phyloP scores from a whole-genome alignment of 2,329 filamentous ascomycete species.

The Aspergillus sp. region DNA sequence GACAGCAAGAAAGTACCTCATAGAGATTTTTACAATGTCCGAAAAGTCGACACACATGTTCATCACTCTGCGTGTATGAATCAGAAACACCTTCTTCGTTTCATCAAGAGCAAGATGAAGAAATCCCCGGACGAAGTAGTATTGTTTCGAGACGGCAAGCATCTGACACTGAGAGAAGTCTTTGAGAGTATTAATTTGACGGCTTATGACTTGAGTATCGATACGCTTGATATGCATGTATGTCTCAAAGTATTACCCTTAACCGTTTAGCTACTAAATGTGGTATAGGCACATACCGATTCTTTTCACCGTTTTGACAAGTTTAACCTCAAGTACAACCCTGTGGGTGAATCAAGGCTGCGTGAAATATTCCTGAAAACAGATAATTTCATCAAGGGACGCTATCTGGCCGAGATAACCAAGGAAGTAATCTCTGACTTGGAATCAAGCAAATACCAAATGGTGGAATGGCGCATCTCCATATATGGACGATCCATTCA shows the following conservation, averaged over 20 bases:
- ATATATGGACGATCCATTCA: slow-evolving; percentile 90
- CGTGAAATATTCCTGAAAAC: slow-evolving; percentile 99
- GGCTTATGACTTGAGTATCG: slow-evolving; percentile 95
- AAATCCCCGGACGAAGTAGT: slow-evolving; percentile 94
- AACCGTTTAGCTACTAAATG: slow-evolving; percentile 12
- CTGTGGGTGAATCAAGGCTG: slow-evolving; percentile 89
- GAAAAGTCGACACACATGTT: slow-evolving; percentile 98
- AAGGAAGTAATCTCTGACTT: slow-evolving; percentile 97
- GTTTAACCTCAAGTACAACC: slow-evolving; percentile 99
- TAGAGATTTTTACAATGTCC: slow-evolving; percentile 97
- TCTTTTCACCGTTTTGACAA: slow-evolving; percentile 99
- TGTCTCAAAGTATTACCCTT: slow-evolving; percentile 37
- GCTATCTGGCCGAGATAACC: slow-evolving; percentile 95
- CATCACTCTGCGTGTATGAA: slow-evolving; percentile 99
- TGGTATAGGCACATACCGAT: slow-evolving; percentile 79
- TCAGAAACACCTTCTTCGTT: slow-evolving; percentile 94
- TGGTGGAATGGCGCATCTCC: slow-evolving; percentile 98
- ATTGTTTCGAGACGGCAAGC: slow-evolving; percentile 85
- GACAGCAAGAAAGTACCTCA: slow-evolving; percentile 98
- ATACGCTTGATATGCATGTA: slow-evolving; percentile 98
- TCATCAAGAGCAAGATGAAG: slow-evolving; percentile 99
- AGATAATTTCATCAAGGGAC: slow-evolving; percentile 94
- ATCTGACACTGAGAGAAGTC: slow-evolving; percentile 86
- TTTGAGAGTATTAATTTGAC: slow-evolving; percentile 97
- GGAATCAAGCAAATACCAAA: slow-evolving; percentile 98